These are phyloP conservation scores for Lenwebbia sp. DNA, from an alignment of 345 rosid species.

Conservation along the genomic window DNA sequence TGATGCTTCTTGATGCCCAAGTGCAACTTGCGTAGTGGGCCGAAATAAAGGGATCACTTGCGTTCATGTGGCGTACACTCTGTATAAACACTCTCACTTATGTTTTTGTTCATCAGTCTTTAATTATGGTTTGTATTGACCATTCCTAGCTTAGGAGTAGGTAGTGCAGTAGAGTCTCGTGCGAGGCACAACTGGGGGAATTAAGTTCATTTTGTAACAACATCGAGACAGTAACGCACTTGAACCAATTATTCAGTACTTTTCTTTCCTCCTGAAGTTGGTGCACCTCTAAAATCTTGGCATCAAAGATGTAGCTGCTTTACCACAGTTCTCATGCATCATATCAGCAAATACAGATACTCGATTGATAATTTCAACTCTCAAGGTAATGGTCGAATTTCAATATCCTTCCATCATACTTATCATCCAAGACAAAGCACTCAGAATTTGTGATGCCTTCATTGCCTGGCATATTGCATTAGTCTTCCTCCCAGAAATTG, in stretches of 20 bases:
- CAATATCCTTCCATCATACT: background rate
- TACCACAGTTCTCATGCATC: background rate
- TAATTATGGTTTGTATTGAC: background rate
- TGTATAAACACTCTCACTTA: background rate
- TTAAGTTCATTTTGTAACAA: too few relatives aligned
- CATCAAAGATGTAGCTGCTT: background rate
- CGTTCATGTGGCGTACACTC: background rate
- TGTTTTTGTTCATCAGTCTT: background rate
- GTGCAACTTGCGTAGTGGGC: too few relatives aligned
- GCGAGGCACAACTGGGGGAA: too few relatives aligned
- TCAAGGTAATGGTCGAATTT: background rate
- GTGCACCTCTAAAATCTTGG: background rate
- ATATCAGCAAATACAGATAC: background rate
- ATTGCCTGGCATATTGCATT: background rate
- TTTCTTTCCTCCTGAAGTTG: too few relatives aligned
- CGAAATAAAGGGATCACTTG: background rate
- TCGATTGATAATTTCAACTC: background rate
- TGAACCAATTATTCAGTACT: too few relatives aligned
- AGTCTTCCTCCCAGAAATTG: background rate
- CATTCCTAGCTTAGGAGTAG: background rate
- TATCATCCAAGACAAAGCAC: background rate
- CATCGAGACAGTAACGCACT: too few relatives aligned
- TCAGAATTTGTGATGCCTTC: background rate
- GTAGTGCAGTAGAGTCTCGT: background rate
- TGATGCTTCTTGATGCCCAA: background rate